Evolutionary conservation across 2,329 filamentous ascomycete species (phyloP).

Genomic region (Colletotrichum costaricense): DNA sequence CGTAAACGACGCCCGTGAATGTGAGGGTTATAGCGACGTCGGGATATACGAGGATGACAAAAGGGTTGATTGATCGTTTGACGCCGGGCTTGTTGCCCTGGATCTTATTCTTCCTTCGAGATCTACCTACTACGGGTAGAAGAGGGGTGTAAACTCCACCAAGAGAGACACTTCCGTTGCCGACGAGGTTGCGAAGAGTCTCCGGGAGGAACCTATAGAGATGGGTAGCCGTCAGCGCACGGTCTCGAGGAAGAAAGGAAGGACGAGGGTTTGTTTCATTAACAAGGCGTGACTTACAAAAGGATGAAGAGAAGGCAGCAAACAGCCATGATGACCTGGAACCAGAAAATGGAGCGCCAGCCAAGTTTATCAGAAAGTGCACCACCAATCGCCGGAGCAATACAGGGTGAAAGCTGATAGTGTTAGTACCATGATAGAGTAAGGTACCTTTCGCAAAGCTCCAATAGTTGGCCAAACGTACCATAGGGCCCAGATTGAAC

Average conservation of each 20-base stretch:
- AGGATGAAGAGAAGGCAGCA: conserved; percentile 49
- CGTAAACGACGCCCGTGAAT: conserved; percentile 47
- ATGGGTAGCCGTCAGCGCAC: neutral
- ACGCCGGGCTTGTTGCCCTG: neutral
- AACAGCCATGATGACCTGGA: conserved; percentile 58
- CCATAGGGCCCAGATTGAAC: conserved; percentile 48
- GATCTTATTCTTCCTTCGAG: conserved; percentile 17
- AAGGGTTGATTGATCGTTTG: conserved; percentile 41
- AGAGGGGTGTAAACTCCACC: conserved; percentile 37
- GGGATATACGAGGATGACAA: conserved; percentile 44
- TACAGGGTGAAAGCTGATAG: conserved; percentile 51
- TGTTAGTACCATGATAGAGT: neutral
- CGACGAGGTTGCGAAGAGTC: conserved; percentile 43
- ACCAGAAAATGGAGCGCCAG: conserved; percentile 66
- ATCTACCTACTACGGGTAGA: conserved; percentile 35
- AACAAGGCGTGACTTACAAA: conserved; percentile 1
- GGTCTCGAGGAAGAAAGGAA: neutral
- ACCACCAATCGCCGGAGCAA: conserved; percentile 64
- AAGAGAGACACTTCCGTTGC: conserved; percentile 41
- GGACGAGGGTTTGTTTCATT: too few relatives aligned
- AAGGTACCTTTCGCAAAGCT: neutral
- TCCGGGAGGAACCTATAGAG: conserved; percentile 42
- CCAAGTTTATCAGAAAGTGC: conserved; percentile 57
- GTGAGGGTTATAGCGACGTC: conserved; percentile 44
- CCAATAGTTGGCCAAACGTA: neutral